Conservation (phyloP, 1,139 yeast genomes). For the Pichia sp. region DNA sequence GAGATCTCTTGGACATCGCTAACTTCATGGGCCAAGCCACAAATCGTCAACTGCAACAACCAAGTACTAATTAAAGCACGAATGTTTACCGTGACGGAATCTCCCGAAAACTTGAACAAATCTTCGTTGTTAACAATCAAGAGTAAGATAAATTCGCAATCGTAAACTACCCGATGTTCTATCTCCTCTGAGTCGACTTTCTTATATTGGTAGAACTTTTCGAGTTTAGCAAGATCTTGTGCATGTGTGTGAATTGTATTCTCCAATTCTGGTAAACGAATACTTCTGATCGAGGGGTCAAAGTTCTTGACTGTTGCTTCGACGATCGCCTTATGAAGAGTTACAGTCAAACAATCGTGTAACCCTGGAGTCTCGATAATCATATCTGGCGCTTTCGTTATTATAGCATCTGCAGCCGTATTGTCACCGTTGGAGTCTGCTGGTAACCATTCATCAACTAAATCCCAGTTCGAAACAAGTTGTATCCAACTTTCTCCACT, state of each 20-base stretch:
- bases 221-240: conserved; percentile 30
- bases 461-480: conserved; percentile 62
- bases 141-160: conserved; percentile 57
- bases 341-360: conserved; percentile 45
- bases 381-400: conserved; percentile 37
- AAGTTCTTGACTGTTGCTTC: conserved; percentile 44
- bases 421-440: background rate
- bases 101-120: conserved; percentile 39
- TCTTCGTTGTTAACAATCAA: conserved; percentile 60
- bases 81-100: conserved; percentile 41
- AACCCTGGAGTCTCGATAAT: conserved; percentile 40
- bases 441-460: conserved; percentile 42
- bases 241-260: conserved; percentile 18
- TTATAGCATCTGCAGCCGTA: background rate
- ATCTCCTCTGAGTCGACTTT: conserved; percentile 1
- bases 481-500: conserved; percentile 55
- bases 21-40: conserved; percentile 40
- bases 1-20: conserved; percentile 22
- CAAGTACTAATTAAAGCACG: conserved; percentile 56
- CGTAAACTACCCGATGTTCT: conserved; percentile 38
- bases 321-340: conserved; percentile 51
- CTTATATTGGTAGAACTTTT: conserved; percentile 11
- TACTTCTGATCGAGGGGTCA: conserved; percentile 24
- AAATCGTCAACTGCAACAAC: conserved; percentile 53
- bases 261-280: conserved; percentile 13